Evolutionary conservation across 2,329 filamentous ascomycete species (phyloP).

Genomic region (Colletotrichum liaoningense): DNA sequence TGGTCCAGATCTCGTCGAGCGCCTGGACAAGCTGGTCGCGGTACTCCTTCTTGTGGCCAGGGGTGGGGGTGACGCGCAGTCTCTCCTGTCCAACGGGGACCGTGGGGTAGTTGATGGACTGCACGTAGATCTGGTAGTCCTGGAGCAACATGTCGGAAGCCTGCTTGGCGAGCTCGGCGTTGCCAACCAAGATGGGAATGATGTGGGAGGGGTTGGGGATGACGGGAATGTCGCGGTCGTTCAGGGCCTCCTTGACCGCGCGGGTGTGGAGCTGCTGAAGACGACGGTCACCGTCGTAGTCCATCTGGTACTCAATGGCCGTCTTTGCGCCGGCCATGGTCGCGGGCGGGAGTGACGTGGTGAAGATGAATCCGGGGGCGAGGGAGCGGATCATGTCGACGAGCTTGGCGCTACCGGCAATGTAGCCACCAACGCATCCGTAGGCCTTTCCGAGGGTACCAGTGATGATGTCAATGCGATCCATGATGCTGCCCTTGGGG

Average conservation of each 20-base stretch:
- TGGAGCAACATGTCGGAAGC: conserved; percentile 92
- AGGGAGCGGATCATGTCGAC: conserved; percentile 95
- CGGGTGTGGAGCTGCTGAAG: conserved; percentile 97
- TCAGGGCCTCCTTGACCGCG: conserved; percentile 88
- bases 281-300: conserved; percentile 84
- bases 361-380: conserved; percentile 98
- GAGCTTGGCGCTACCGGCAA: conserved; percentile 87
- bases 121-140: conserved; percentile 94
- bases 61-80: conserved; percentile 94
- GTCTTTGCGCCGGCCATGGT: conserved; percentile 95
- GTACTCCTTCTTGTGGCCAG: conserved; percentile 87
- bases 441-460: conserved; percentile 98
- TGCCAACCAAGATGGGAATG: conserved; percentile 91
- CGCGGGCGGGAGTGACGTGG: conserved; percentile 92
- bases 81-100: conserved; percentile 98
- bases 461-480: conserved; percentile 97
- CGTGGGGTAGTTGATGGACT: conserved; percentile 99
- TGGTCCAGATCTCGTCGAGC: conserved; percentile 87
- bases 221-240: conserved; percentile 87
- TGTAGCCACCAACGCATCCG: conserved; percentile 97
- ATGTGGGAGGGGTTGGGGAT: conserved; percentile 99
- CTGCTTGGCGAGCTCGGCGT: conserved; percentile 90
- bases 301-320: conserved; percentile 94
- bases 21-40: conserved; percentile 88
- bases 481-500: conserved; percentile 87